Percentiles rank a stretch among this genome's conserved stretches.
phyloP scores from a whole-genome alignment of 441 rosid species.

The Rhodomyrtus psidioides region DNA sequence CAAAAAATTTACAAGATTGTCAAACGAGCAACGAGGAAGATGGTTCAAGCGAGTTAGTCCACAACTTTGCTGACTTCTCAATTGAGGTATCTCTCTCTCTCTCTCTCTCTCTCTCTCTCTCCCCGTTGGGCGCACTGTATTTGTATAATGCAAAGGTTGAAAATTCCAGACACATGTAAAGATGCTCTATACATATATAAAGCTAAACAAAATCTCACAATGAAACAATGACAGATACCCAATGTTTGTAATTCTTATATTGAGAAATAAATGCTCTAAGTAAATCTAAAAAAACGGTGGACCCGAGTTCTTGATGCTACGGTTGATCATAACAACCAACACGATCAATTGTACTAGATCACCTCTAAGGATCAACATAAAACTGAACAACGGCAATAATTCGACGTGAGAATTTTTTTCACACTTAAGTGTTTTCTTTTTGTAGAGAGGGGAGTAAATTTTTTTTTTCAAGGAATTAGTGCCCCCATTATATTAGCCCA shows the following conservation, averaged over 20 bases:
- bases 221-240: too few relatives aligned
- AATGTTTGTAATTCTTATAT: too few relatives aligned
- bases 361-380: not conserved
- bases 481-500: not conserved
- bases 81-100: not conserved
- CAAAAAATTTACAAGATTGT: not conserved
- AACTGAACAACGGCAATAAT: too few relatives aligned
- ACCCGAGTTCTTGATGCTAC: too few relatives aligned
- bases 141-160: not conserved
- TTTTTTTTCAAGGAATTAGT: not conserved
- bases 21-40: not conserved
- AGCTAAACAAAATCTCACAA: too few relatives aligned
- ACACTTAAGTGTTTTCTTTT: too few relatives aligned
- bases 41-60: not conserved
- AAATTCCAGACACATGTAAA: not conserved
- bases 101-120: not conserved
- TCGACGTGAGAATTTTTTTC: not conserved
- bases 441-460: too few relatives aligned
- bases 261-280: not conserved
- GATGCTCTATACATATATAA: too few relatives aligned
- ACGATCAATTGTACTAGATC: not conserved
- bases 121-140: not conserved
- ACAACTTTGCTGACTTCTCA: not conserved
- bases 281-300: too few relatives aligned
- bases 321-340: too few relatives aligned